Evolutionary conservation across 1,284 basidiomycete genomes (phyloP).

Genomic region (Earliella scabrosa): DNA sequence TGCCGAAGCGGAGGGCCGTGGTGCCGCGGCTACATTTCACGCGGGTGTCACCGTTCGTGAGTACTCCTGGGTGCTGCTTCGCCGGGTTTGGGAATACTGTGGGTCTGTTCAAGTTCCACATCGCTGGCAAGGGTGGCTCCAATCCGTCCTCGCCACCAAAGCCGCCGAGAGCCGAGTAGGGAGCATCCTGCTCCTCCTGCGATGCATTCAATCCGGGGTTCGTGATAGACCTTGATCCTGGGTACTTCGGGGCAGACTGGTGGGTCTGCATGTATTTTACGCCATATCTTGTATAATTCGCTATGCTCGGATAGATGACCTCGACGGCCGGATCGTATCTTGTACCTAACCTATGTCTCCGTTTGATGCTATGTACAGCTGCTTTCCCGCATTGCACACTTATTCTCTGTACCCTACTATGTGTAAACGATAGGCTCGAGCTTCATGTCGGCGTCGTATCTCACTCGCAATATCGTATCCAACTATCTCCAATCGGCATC

Average conservation of each 20-base stretch:
- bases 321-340: not conserved
- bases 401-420: not conserved
- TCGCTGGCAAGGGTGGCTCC: not conserved
- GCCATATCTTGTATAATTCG: constrained; percentile 1
- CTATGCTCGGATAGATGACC: not conserved
- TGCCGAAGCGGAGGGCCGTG: constrained; percentile 19
- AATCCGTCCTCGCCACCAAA: constrained; percentile 11
- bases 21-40: constrained; percentile 76
- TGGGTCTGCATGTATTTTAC: constrained; percentile 6
- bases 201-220: too few relatives aligned
- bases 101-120: constrained; percentile 53
- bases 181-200: too few relatives aligned
- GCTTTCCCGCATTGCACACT: not conserved
- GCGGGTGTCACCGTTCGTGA: constrained; percentile 65
- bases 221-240: constrained; percentile 14
- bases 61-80: constrained; percentile 53
- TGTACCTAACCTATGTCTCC: not conserved
- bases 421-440: not conserved
- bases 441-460: not conserved
- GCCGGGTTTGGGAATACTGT: constrained; percentile 84
- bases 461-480: too few relatives aligned
- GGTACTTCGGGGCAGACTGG: not conserved
- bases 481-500: too few relatives aligned
- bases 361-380: not conserved
- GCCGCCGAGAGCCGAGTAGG: constrained; percentile 16